Base-by-base conservation (phyloP, 2,329 filamentous ascomycete species). In the Dothideomycetes sp. region DNA sequence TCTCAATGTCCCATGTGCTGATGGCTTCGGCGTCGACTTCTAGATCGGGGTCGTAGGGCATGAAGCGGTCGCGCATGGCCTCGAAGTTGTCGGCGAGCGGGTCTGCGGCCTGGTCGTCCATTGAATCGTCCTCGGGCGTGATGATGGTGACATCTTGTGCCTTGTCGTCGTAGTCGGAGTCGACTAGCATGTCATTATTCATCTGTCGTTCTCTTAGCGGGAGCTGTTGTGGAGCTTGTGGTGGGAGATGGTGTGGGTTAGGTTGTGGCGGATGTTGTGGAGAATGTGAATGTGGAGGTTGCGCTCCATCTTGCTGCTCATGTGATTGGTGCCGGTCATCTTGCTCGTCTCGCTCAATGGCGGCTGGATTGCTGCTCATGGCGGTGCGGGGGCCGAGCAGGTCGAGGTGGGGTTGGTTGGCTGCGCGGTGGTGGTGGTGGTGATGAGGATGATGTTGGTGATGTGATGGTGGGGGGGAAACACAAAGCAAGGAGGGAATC, bases 1-100 rank as follows among this genome's bases (percentile, higher is more conserved):
- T 73, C 51, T 84, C 73, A 45, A 98, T 85, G 19, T 84, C 77
- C 91, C 91, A 98, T 53, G 86, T 94, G 61, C 84, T 61, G 51
- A 81, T 65, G 31, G 72, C 72, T 57, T 94, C 85, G 39, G 80
- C 80, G 47, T 89, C 72, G 24, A 81, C 80, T 55, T 86, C 83
- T 47, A 88, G 78, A 49, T 94, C 86, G 49, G 86, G 79, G 35
- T 87, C 67, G 40, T 81, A 77, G 9, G 79, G 77, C 43, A 96
- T 73, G 49, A 87, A 77, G 48, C 81, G 67, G 52, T 84, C 79
- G 66, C 82, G 83, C 76, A 96, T 94, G 36, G 84, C 82, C 49
- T 93, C 84, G 63, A 77, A 72, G 53, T 79, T 74, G 62, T 77
- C 69, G 49, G 76, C 76, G 51, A 65, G 61, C 42, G 66, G 64